These are phyloP conservation scores for Kernera saxatilis DNA, from an alignment of 345 rosid genomes.

Conservation along the genomic window DNA sequence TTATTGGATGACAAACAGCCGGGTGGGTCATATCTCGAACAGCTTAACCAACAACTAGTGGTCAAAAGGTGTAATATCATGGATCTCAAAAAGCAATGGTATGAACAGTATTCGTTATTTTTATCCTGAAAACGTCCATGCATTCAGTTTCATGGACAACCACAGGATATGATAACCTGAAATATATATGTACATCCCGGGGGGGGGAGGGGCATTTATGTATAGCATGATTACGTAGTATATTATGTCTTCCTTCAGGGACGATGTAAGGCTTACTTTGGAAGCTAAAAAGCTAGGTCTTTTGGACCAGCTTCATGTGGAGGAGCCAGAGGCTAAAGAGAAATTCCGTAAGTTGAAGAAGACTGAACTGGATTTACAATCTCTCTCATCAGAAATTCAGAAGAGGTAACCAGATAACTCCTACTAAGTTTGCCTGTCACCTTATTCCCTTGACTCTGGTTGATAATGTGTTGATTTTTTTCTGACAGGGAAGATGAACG, in stretches of 20 bases:
- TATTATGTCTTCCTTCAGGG: conserved; percentile 37
- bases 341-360: conserved; percentile 55
- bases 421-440: neutral
- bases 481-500: conserved; percentile 53
- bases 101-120: conserved; percentile 10
- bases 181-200: neutral
- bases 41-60: conserved; percentile 43
- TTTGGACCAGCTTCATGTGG: conserved; percentile 49
- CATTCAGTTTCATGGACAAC: neutral
- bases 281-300: conserved; percentile 56
- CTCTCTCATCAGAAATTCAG: conserved; percentile 46
- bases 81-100: conserved; percentile 56
- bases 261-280: conserved; percentile 41
- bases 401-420: conserved; percentile 43
- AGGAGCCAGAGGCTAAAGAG: conserved; percentile 46
- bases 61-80: conserved; percentile 34
- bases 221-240: neutral
- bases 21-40: conserved; percentile 42
- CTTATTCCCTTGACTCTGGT: neutral
- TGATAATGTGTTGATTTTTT: neutral
- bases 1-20: conserved; percentile 45
- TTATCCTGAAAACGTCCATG: neutral
- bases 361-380: conserved; percentile 44
- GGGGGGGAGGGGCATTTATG: neutral
- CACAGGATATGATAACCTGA: conserved; percentile 1